phyloP scores from a whole-genome alignment of 805 yeast species.

The Myxozyma sirexii region DNA sequence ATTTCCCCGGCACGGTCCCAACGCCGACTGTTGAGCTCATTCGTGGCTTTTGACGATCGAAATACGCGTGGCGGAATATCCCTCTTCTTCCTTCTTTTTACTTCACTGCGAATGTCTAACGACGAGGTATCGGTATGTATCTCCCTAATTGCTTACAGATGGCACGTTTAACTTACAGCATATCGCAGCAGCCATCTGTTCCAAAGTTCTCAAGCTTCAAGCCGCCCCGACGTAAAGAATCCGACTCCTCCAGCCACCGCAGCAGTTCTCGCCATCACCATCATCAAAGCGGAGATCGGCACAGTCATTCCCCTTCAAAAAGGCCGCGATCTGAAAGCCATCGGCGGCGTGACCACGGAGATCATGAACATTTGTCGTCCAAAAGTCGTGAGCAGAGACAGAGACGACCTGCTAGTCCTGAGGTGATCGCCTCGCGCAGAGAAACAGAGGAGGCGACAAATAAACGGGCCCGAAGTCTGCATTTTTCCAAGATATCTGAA shows the following conservation, averaged over 20 bases:
- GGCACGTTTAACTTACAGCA: not conserved
- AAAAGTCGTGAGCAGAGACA: not conserved
- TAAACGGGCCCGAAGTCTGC: not conserved
- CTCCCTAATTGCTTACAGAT: not conserved
- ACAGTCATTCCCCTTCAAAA: not conserved
- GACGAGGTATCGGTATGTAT: not conserved
- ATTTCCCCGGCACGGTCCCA: no score
- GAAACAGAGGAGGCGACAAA: not conserved
- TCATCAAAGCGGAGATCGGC: not conserved
- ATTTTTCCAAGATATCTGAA: no score
- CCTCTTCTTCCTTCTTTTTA: not conserved
- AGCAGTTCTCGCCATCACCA: not conserved
- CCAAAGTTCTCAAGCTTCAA: constrained; percentile 31
- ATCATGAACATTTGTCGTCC: not conserved
- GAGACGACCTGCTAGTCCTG: not conserved
- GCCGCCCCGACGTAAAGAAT: not conserved
- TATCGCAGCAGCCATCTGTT: constrained; percentile 6
- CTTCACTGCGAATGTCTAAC: not conserved
- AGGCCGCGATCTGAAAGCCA: not conserved
- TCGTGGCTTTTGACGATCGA: not conserved
- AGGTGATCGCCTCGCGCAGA: not conserved
- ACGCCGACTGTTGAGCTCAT: no score
- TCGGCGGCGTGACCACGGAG: not conserved
- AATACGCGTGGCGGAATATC: not conserved
- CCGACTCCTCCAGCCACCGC: not conserved